Evolutionary conservation across 2,329 filamentous ascomycete genomes (phyloP).

Genomic region (Metarhizium humberi): DNA sequence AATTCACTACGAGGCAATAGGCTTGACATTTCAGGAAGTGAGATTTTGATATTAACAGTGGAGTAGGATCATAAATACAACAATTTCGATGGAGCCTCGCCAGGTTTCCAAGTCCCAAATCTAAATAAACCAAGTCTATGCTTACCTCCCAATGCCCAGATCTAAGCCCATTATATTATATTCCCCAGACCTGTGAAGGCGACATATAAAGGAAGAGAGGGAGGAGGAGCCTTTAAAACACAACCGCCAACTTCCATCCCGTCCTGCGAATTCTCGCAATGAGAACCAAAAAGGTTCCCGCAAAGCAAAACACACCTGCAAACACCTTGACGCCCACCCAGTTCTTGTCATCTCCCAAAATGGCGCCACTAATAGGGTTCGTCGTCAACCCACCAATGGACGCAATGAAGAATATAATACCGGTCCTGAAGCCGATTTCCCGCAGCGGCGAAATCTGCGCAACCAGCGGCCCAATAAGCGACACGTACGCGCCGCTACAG

Average conservation of each 20-base stretch:
- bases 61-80: background rate
- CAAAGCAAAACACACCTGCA: constrained; percentile 20
- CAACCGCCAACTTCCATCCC: constrained; percentile 14
- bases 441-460: constrained; percentile 34
- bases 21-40: background rate
- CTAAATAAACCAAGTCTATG: background rate
- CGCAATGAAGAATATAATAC: constrained; percentile 39
- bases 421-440: constrained; percentile 22
- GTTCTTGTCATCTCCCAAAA: constrained; percentile 18
- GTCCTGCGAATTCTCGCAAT: constrained; percentile 16
- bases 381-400: constrained; percentile 47
- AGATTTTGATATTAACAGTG: background rate
- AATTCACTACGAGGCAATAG: background rate
- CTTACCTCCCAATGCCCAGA: background rate
- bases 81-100: background rate
- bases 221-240: constrained; percentile 12
- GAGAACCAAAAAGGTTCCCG: constrained; percentile 17
- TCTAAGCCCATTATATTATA: background rate
- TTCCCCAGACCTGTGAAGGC: background rate
- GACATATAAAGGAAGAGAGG: background rate
- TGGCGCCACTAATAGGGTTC: constrained; percentile 45
- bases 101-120: background rate
- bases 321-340: constrained; percentile 29
- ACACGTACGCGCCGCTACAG: constrained; percentile 31
- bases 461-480: constrained; percentile 27